A percentile compares a stretch with the other conserved stretches of the same genome.
phyloP scores from a whole-genome alignment of 2,329 filamentous ascomycete genomes.

The Aspergillus calidoustus region DNA sequence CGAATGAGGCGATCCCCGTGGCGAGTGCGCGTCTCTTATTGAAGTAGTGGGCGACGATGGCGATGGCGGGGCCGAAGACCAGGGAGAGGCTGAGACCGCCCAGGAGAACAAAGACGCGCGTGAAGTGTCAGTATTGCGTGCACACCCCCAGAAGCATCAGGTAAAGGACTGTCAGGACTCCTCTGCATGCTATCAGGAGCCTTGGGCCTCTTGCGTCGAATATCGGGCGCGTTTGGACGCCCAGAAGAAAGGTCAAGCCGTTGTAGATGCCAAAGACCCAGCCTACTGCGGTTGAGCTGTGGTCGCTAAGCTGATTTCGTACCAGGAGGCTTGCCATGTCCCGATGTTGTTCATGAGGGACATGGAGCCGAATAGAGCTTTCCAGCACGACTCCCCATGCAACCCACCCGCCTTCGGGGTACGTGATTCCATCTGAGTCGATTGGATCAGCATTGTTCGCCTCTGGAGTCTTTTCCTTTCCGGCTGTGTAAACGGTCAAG shows the following conservation, averaged over 20 bases:
- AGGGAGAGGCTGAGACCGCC: slow-evolving; percentile 39
- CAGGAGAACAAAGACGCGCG: slow-evolving; percentile 37
- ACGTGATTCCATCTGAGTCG: neutral
- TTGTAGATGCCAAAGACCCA: slow-evolving; percentile 39
- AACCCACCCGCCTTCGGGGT: neutral
- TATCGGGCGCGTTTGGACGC: no score
- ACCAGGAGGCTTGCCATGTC: slow-evolving; percentile 28
- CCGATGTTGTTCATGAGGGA: slow-evolving; percentile 36
- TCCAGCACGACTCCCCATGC: slow-evolving; percentile 49
- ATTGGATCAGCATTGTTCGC: no score
- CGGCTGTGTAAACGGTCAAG: no score
- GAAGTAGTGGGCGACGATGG: slow-evolving; percentile 55
- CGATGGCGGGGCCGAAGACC: slow-evolving; percentile 51
- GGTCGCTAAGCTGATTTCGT: slow-evolving; percentile 20
- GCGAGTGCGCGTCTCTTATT: slow-evolving; percentile 52
- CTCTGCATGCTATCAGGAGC: neutral
- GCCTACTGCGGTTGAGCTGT: slow-evolving; percentile 23
- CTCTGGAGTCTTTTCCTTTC: no score
- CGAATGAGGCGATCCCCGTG: slow-evolving; percentile 52
- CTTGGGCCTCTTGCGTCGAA: no score
- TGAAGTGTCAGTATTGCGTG: slow-evolving; percentile 58
- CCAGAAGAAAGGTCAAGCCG: slow-evolving; percentile 32
- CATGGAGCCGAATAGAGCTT: slow-evolving; percentile 38
- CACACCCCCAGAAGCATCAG: slow-evolving; percentile 67
- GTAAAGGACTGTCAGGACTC: slow-evolving; percentile 52